Conservation (phyloP, 2,329 filamentous ascomycete species). For the Periconia sp. region DNA sequence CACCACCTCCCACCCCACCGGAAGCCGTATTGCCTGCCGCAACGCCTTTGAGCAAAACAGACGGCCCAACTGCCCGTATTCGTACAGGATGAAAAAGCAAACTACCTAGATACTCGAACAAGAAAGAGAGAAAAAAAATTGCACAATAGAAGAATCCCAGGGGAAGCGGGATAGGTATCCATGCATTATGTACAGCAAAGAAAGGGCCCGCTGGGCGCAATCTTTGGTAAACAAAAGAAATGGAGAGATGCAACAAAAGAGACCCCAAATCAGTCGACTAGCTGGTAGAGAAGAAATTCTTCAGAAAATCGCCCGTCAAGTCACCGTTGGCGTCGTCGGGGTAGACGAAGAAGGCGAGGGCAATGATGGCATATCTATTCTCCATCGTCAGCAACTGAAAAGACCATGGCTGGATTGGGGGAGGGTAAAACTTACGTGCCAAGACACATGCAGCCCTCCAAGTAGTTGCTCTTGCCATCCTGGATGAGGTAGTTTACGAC, state of each 20-base stretch:
- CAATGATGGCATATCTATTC: constrained; percentile 62
- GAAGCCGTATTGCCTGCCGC: too few relatives aligned
- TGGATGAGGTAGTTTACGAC: constrained; percentile 89
- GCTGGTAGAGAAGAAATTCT: constrained; percentile 28
- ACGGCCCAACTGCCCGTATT: too few relatives aligned
- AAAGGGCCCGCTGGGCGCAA: neutral
- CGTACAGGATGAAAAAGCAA: too few relatives aligned
- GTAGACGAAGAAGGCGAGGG: constrained; percentile 66
- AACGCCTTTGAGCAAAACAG: too few relatives aligned
- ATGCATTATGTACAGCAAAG: neutral
- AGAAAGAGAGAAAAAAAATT: too few relatives aligned
- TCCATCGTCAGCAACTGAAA: constrained; percentile 10
- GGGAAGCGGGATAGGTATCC: neutral
- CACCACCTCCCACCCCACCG: too few relatives aligned
- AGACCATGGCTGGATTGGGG: constrained; percentile 1
- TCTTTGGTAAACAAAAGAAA: neutral
- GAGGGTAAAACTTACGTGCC: constrained; percentile 46
- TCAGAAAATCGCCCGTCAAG: constrained; percentile 32
- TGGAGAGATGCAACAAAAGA: neutral
- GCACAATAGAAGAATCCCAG: too few relatives aligned
- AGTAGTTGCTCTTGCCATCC: constrained; percentile 84
- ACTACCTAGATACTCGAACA: neutral
- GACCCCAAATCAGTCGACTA: neutral
- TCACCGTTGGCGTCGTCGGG: constrained; percentile 56
- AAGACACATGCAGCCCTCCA: constrained; percentile 73